Evolutionary conservation across 2,329 filamentous ascomycete species (phyloP), one percentile per base, ranked within the genome.

Genomic region (Onygenales sp.): DNA sequence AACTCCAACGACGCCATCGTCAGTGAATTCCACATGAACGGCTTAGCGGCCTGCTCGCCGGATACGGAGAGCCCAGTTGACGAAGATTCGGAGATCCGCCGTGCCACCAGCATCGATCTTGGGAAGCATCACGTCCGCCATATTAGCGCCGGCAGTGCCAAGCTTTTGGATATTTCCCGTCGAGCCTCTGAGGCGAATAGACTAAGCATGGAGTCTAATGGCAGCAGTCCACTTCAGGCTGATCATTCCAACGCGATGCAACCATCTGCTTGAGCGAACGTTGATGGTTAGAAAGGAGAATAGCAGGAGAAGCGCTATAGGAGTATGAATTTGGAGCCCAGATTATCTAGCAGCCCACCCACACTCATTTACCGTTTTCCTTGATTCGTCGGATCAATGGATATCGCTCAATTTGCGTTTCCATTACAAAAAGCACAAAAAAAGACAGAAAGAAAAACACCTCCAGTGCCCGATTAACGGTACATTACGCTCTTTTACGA

Each of bases 141-240:
- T 58, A 83, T 90, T 63, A 91, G 86, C 63, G 85, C 86, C 44
- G 87, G 87, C 49, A 91, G 86, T 63, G 87, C 87, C 9, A 86
- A 82, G 68, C 70, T 92, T 50, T 72, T 93, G 49, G 83, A 90
- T 49, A 76, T 91, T 46, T 77, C 78, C 17, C 76, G 80, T 21
- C 75, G 78, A 31, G 66, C 67, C 44, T 85, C 81, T 10, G 82
- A 84, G 57, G 71, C 68, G 43, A 76, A 72, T 42, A 45, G 55
- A 39, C 39, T 49, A 32, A 59, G 57, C 36, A 27, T 43, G 21
- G 55, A 41, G 21, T 54, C 56, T 11, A 50, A 45, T 3, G 57
- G 53, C 35, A 55, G 50, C 39, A 54, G 9, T n/a, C 36, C 36
- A 10, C 9, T 39, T 9, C 36, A 10, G 36, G 9, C 52, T 14